Percentiles rank a stretch among this genome's conserved stretches.
Evolutionary conservation across 768 basidiomycete genomes (phyloP).

Genomic region (Goffeauzyma gilvescens): DNA sequence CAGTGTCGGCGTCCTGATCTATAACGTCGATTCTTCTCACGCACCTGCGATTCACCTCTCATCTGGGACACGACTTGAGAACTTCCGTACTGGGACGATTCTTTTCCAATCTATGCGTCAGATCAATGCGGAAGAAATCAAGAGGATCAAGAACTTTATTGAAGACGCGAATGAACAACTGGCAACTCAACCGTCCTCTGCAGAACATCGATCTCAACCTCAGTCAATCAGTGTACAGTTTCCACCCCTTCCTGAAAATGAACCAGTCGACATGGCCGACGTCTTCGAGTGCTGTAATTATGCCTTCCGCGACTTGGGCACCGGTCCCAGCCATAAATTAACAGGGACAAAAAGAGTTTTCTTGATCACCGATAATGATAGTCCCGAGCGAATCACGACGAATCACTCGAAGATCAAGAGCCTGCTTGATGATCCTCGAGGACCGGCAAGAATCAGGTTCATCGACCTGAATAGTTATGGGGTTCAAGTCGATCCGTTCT

Average conservation of each 20-base stretch:
- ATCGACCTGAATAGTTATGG: slow-evolving; percentile 58
- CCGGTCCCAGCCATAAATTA: slow-evolving; percentile 39
- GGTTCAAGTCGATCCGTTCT: slow-evolving; percentile 67
- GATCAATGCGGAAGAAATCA: slow-evolving; percentile 62
- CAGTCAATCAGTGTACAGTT: slow-evolving; percentile 40
- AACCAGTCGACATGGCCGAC: slow-evolving; percentile 59
- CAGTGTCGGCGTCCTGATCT: slow-evolving; percentile 71
- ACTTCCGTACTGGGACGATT: slow-evolving; percentile 33
- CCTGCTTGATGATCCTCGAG: slow-evolving; percentile 10
- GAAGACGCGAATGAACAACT: slow-evolving; percentile 33
- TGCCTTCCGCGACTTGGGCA: slow-evolving; percentile 54
- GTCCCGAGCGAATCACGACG: slow-evolving; percentile 36
- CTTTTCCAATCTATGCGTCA: slow-evolving; percentile 58
- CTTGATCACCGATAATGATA: slow-evolving; percentile 74
- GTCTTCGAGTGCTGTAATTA: slow-evolving; percentile 80
- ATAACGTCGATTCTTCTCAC: slow-evolving; percentile 65
- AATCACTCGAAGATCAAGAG: no score
- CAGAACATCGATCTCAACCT: slow-evolving; percentile 34
- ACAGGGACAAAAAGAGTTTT: slow-evolving; percentile 84
- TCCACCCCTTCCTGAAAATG: slow-evolving; percentile 43
- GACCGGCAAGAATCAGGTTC: slow-evolving; percentile 24
- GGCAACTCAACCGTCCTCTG: slow-evolving; percentile 30
- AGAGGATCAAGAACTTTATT: slow-evolving; percentile 55
- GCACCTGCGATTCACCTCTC: no score
- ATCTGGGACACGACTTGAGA: slow-evolving; percentile 7